Evolutionary conservation across 805 yeast genomes (phyloP), one percentile per base, ranked within the genome.

Genomic region (Ogataea ganodermae): DNA sequence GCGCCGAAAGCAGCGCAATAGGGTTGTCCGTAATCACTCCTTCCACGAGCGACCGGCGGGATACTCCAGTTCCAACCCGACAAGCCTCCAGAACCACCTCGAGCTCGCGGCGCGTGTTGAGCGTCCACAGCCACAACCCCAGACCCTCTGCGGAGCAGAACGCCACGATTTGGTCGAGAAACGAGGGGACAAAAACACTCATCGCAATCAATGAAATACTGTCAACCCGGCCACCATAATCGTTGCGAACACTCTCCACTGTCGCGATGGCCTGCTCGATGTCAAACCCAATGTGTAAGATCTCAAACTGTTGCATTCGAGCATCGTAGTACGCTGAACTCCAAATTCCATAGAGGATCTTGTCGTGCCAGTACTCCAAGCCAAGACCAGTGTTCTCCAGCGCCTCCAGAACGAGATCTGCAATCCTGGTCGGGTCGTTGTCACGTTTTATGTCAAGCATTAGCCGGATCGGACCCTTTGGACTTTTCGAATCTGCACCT

Each of bases 281-380:
- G 42, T 60, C 63, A 33, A 69, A 55, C 1, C 70, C 48, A 31
- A 71, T 71, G 45, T 62, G 58, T 18, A 64, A 38, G 24, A 68
- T 52, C 20, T 57, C 62, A 38, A 63, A 67, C 9, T 46, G 48
- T 3, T 50, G 51, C 17, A 69, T 42, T n/a, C 61, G 57, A 10
- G 63, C 48, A 36, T 54, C 53, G 44, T 63, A 67, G 43, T 56
- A 68, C 6, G 52, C 46, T 3, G 63, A 37, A 18, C 56, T 56
- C 75, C 75, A 71, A 22, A 71, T 49, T 3, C 75, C 75, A 51
- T 66, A 66, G 20, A 69, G 58, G 17, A 71, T 53, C 44, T 62
- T 66, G 17, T 60, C 59, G 22, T 57, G 44, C 74, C 74, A 71
- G 47, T 55, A 62, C 1, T 57, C 52, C 2, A 61, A n/a, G 8